Evolutionary conservation across 352 stramenopile genomes (phyloP).

Genomic region (Globisporangium camurandrum): DNA sequence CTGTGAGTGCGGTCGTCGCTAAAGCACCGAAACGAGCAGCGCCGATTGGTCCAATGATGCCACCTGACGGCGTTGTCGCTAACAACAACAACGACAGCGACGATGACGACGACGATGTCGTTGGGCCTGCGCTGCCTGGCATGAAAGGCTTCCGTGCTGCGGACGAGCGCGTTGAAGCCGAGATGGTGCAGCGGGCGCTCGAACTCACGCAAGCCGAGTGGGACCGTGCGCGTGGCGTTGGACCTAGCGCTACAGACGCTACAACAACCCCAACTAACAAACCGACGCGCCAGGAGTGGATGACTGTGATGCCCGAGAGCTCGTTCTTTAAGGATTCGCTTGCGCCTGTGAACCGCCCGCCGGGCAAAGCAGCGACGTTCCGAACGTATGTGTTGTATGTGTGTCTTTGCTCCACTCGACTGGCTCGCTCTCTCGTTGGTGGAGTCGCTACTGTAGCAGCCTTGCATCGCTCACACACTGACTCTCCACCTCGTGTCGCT

Average conservation of each 20-base stretch:
- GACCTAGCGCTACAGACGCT: neutral
- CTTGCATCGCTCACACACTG: neutral
- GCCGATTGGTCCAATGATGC: constrained; percentile 51
- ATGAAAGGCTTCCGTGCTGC: constrained; percentile 71
- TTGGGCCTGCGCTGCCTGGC: constrained; percentile 66
- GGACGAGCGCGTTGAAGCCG: constrained; percentile 58
- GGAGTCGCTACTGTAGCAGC: no score
- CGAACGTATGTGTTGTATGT: constrained; percentile 20
- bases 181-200: constrained; percentile 55
- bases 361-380: constrained; percentile 56
- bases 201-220: constrained; percentile 63
- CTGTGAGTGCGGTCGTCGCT: no score
- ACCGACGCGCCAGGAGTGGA: constrained; percentile 64
- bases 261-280: no score
- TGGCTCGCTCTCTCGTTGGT: no score
- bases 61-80: constrained; percentile 16
- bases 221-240: constrained; percentile 29
- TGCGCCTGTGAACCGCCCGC: constrained; percentile 32
- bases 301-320: constrained; percentile 79
- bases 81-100: constrained; percentile 18
- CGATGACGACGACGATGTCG: constrained; percentile 38
- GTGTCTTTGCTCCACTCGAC: neutral
- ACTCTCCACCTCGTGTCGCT: neutral
- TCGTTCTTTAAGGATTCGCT: constrained; percentile 69
- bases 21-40: constrained; percentile 7